Conservation (phyloP, 257 asterid species). For the Hygrophila difformis region DNA sequence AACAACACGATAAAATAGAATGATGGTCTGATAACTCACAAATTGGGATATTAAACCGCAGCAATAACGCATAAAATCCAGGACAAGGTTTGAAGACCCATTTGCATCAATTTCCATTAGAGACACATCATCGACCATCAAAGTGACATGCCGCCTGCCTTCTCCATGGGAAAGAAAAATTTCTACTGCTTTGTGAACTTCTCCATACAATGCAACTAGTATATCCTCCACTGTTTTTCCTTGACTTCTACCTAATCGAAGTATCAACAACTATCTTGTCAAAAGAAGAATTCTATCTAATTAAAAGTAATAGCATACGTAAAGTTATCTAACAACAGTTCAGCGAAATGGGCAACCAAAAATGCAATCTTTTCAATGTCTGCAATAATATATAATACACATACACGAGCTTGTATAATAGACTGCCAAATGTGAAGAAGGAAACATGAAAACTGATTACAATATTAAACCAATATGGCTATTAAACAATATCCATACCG, state of each 20-base stretch:
- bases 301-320: conserved; percentile 1
- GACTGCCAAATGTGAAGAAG: too few species aligned
- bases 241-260: conserved; percentile 31
- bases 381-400: too few species aligned
- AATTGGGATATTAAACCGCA: conserved; percentile 56
- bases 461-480: not conserved
- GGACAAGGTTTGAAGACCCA: conserved; percentile 57
- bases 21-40: conserved; percentile 32
- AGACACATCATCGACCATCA: conserved; percentile 78
- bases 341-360: not conserved
- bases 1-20: not conserved
- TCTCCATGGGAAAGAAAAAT: conserved; percentile 31
- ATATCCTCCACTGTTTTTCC: conserved; percentile 36
- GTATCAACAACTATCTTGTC: too few species aligned
- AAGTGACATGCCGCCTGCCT: conserved; percentile 28
- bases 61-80: conserved; percentile 82
- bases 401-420: too few species aligned
- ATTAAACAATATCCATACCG: conserved; percentile 36
- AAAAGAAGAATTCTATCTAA: too few species aligned
- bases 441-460: too few species aligned
- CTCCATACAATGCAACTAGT: conserved; percentile 49
- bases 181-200: conserved; percentile 72
- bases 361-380: too few species aligned
- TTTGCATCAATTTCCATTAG: conserved; percentile 78
- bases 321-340: not conserved